Percentiles rank a stretch among this genome's conserved stretches.
Conservation (phyloP, 345 rosid species). For the Geranium rotundifolium region DNA sequence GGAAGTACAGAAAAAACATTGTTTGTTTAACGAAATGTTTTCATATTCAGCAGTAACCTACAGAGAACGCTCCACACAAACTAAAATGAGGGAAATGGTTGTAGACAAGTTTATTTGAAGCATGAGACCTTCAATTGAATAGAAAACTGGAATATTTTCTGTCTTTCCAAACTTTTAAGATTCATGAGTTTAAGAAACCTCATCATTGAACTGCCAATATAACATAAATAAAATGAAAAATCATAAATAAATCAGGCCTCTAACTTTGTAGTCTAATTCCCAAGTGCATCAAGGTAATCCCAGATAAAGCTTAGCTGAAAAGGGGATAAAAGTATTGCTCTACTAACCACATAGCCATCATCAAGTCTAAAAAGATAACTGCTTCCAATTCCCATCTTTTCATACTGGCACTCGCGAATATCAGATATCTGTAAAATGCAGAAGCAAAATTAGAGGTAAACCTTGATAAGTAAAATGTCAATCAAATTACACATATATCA, state of each 20-base stretch:
- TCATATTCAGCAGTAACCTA: no score
- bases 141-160: no score
- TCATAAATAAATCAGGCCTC: background rate
- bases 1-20: no score
- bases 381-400: constrained; percentile 99
- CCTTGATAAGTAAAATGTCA: background rate
- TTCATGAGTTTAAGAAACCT: no score
- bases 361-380: constrained; percentile 98
- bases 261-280: background rate
- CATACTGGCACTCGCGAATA: constrained; percentile 83
- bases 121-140: no score
- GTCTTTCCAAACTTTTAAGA: no score
- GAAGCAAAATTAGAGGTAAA: constrained; percentile 9
- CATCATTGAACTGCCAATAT: no score
- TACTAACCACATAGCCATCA: constrained; percentile 93
- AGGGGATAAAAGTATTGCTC: background rate
- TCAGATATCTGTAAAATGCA: constrained; percentile 70
- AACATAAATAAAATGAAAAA: no score
- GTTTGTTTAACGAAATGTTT: no score
- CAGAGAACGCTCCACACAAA: no score
- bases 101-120: no score
- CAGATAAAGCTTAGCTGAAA: background rate
- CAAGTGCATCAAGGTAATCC: background rate
- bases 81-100: no score
- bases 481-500: background rate